Evolutionary conservation across 2,329 filamentous ascomycete species (phyloP).

Genomic region (Cryoendolithus antarcticus): DNA sequence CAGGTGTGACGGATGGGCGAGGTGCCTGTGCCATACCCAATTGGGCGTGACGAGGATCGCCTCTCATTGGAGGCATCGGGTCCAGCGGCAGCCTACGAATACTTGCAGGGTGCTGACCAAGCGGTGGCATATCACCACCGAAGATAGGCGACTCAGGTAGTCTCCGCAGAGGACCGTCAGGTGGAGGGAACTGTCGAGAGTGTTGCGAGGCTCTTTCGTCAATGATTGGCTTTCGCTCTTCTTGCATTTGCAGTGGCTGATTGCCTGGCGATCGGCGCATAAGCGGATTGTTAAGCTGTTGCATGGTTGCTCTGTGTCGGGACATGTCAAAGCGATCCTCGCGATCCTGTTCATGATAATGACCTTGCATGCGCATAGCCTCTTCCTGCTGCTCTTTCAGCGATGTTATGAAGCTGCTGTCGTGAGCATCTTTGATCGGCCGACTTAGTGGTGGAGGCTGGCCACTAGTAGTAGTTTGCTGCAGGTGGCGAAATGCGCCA

Average conservation of each 20-base stretch:
- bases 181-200: conserved; percentile 9
- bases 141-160: conserved; percentile 10
- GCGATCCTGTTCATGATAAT: conserved; percentile 13
- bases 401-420: conserved; percentile 14
- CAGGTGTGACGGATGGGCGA: conserved; percentile 6
- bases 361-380: conserved; percentile 18
- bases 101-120: no score
- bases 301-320: conserved; percentile 9
- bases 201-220: conserved; percentile 22
- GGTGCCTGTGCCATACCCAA: conserved; percentile 7
- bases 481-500: conserved; percentile 9
- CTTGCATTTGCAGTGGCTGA: conserved; percentile 10
- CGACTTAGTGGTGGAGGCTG: conserved; percentile 11
- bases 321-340: conserved; percentile 15
- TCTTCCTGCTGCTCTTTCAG: conserved; percentile 21
- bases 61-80: conserved; percentile 20
- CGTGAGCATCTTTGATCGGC: conserved; percentile 6
- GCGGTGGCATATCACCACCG: background rate
- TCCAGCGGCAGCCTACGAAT: conserved; percentile 10
- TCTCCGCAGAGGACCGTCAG: conserved; percentile 8
- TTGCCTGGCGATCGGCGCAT: conserved; percentile 18
- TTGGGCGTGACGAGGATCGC: conserved; percentile 19
- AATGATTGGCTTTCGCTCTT: conserved; percentile 16
- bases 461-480: conserved; percentile 11
- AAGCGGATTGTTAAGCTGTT: conserved; percentile 6